Conservation (phyloP, 1,284 basidiomycete species). For the Ceratorhiza oryzae-sativae region DNA sequence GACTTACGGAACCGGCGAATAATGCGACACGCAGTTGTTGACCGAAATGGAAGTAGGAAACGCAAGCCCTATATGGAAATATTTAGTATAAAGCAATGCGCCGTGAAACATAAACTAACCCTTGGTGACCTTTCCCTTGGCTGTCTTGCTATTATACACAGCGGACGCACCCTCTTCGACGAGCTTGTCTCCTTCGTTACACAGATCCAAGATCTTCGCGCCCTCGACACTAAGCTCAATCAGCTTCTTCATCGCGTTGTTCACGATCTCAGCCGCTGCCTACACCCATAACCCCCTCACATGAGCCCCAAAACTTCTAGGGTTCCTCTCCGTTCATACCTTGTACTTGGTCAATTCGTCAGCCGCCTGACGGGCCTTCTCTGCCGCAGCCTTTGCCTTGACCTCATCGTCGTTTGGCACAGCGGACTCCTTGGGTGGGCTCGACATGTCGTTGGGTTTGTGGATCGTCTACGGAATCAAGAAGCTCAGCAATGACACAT, state of each 20-base stretch:
- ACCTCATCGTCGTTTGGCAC: constrained; percentile 19
- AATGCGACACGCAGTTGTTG: constrained; percentile 87
- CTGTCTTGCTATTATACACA: constrained; percentile 90
- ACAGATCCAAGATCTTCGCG: constrained; percentile 89
- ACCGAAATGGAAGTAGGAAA: constrained; percentile 95
- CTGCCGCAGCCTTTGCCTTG: constrained; percentile 45
- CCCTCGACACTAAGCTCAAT: constrained; percentile 79
- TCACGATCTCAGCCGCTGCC: constrained; percentile 89
- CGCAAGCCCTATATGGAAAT: constrained; percentile 69
- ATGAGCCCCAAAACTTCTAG: constrained; percentile 33
- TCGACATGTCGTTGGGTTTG: constrained; percentile 33
- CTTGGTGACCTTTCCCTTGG: constrained; percentile 86
- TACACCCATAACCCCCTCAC: constrained; percentile 50
- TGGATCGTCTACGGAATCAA: constrained; percentile 14
- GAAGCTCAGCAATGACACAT: constrained; percentile 34
- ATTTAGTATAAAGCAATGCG: background rate
- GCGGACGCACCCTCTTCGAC: constrained; percentile 69
- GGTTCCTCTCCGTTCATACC: constrained; percentile 53
- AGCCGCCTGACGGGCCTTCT: constrained; percentile 58
- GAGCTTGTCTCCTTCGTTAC: constrained; percentile 86
- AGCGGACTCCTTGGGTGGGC: constrained; percentile 26
- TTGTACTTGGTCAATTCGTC: constrained; percentile 86
- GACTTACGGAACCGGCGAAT: constrained; percentile 75
- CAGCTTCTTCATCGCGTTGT: constrained; percentile 86
- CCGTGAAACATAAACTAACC: constrained; percentile 60